These are phyloP conservation scores for Naganishia sp. DNA, from an alignment of 1,284 basidiomycete genomes.

Conservation along the genomic window DNA sequence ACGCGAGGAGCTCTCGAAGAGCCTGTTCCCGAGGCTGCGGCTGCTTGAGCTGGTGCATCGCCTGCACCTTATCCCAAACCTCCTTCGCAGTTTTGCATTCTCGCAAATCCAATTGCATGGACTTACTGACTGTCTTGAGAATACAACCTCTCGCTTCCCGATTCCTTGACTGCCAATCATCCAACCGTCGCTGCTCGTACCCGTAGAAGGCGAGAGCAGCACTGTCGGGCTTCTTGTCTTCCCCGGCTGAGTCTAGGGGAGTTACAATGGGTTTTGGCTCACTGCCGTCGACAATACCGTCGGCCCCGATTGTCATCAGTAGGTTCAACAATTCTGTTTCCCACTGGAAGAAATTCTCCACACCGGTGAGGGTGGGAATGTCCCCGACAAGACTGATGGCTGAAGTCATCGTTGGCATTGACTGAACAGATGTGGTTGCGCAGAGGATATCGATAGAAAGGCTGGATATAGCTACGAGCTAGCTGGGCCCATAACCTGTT, in stretches of 20 bases:
- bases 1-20: not conserved
- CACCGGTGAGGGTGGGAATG: not conserved
- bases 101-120: not conserved
- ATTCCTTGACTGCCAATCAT: not conserved
- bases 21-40: not conserved
- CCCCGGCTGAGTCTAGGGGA: not conserved
- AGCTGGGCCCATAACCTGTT: conserved; percentile 9
- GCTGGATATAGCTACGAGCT: not conserved
- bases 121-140: not conserved
- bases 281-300: not conserved
- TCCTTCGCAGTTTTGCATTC: not conserved
- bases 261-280: not conserved
- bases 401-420: not conserved
- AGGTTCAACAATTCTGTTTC: not conserved
- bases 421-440: not conserved
- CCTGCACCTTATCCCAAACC: not conserved
- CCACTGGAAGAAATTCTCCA: conserved; percentile 2
- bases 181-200: not conserved
- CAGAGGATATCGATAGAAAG: not conserved
- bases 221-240: not conserved
- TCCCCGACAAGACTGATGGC: not conserved
- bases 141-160: not conserved
- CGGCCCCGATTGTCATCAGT: conserved; percentile 1
- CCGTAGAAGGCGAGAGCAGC: not conserved
- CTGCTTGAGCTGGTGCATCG: not conserved